Evolutionary conservation across 2,329 filamentous ascomycete genomes (phyloP), one percentile per base, ranked within the genome.

Genomic region (Xylariaceae sp.): DNA sequence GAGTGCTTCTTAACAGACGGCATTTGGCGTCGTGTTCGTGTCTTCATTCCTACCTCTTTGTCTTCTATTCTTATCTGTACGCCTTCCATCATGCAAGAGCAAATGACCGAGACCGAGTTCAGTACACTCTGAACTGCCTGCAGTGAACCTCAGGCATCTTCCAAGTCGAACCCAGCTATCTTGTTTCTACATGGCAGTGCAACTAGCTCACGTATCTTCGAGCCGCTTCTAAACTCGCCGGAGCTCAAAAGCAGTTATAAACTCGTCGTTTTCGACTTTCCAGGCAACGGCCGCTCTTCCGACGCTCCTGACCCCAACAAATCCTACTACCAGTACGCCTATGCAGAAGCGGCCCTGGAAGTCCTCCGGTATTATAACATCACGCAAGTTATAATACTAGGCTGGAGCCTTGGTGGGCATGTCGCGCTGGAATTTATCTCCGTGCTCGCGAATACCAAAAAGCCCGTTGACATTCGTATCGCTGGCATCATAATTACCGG

Each of bases 241-340:
- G 44, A 46, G 44, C 44, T 46, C 44, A 46, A 46, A 37, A 37
- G 37, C 38, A 46, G 40, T 33, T 42, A 46, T 38, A 46, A 42
- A 46, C 44, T 46, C 44, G 44, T 46, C 32, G 44, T 33, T 37
- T 46, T 46, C 44, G 44, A 46, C 42, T 46, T 46, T 37, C 44
- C 44, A 46, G 44, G 44, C 38, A 37, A 46, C 37, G 44, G 44
- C 21, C 44, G 44, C 44, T 46, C 44, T 46, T 46, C 44, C 38
- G 44, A 46, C 44, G 44, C 44, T 33, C 44, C 44, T 23, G 44
- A 46, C 44, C 44, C 44, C 44, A 41, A 46, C 38, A 46, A 33
- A 37, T 46, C 44, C 32, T 46, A 46, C 38, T 42, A 46, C 44
- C 44, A 46, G 44, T 46, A 46, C 38, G 44, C 44, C 38, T 46